phyloP scores from a whole-genome alignment of 75 land plant species.

The Picea sitchensis region DNA sequence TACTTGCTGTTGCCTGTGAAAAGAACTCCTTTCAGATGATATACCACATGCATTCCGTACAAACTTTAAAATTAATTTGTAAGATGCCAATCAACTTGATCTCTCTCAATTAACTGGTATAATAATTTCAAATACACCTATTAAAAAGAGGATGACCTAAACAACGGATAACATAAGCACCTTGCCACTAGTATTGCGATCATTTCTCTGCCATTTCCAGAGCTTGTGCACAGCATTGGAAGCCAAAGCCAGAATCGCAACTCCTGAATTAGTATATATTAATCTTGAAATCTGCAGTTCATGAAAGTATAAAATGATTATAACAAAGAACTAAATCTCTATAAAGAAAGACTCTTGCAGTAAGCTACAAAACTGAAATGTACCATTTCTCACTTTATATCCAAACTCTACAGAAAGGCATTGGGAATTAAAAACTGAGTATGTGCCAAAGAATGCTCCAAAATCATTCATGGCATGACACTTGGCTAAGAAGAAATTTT shows the following conservation, averaged over 20 bases:
- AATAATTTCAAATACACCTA: neutral
- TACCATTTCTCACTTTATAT: too few relatives aligned
- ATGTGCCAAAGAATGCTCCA: neutral
- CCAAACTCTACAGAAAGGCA: too few relatives aligned
- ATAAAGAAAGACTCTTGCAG: too few relatives aligned
- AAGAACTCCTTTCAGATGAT: neutral
- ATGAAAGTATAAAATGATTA: neutral
- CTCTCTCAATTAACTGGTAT: neutral
- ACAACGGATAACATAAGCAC: slow-evolving; percentile 19
- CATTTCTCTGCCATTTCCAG: slow-evolving; percentile 71
- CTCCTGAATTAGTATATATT: slow-evolving; percentile 68
- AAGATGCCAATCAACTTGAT: neutral
- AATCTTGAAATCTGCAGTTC: slow-evolving; percentile 56
- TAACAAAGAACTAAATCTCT: neutral
- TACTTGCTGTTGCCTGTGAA: slow-evolving; percentile 32
- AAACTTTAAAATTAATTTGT: neutral
- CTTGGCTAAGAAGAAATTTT: neutral
- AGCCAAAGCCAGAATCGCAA: slow-evolving; percentile 62
- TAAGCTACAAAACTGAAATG: too few relatives aligned
- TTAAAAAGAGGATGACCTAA: neutral
- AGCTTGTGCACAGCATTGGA: slow-evolving; percentile 67
- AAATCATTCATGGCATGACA: neutral
- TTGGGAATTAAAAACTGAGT: too few relatives aligned
- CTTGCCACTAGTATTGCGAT: slow-evolving; percentile 59
- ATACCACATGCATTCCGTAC: neutral